Evolutionary conservation across 2,329 filamentous ascomycete genomes (phyloP).

Genomic region (Clonostachys chloroleuca): DNA sequence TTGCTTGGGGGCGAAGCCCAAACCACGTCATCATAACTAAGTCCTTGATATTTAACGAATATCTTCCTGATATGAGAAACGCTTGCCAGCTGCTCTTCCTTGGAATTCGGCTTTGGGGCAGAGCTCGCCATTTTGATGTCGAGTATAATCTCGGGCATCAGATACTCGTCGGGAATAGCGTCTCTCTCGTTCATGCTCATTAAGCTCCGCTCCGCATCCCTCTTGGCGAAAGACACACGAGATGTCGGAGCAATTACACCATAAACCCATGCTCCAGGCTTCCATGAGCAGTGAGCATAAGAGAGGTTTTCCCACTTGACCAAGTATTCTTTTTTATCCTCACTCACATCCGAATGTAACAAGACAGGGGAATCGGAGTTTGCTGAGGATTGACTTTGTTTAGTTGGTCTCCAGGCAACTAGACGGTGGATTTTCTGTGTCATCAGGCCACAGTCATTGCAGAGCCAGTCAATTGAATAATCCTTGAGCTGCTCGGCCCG

Average conservation of each 20-base stretch:
- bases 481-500: slow-evolving; percentile 57
- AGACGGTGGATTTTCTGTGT: slow-evolving; percentile 69
- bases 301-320: slow-evolving; percentile 82
- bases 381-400: slow-evolving; percentile 27
- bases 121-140: slow-evolving; percentile 56
- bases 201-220: slow-evolving; percentile 52
- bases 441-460: slow-evolving; percentile 67
- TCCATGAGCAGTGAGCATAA: slow-evolving; percentile 81
- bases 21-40: slow-evolving; percentile 84
- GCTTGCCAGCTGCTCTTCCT: slow-evolving; percentile 66
- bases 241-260: slow-evolving; percentile 60
- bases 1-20: slow-evolving; percentile 75
- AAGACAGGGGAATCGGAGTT: slow-evolving; percentile 3
- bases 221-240: slow-evolving; percentile 73
- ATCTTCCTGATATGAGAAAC: slow-evolving; percentile 70
- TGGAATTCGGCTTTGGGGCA: slow-evolving; percentile 48
- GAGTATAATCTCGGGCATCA: slow-evolving; percentile 86
- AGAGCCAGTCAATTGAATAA: slow-evolving; percentile 73
- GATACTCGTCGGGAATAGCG: slow-evolving; percentile 82
- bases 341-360: slow-evolving; percentile 37
- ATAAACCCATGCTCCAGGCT: slow-evolving; percentile 84
- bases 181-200: slow-evolving; percentile 67
- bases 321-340: slow-evolving; percentile 83
- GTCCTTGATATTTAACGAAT: slow-evolving; percentile 86
- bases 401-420: slow-evolving; percentile 78